Percentiles rank a stretch among this genome's conserved stretches.
These are phyloP conservation scores for Polygonum aviculare DNA, from an alignment of 148 eudicot species.

Conservation along the genomic window DNA sequence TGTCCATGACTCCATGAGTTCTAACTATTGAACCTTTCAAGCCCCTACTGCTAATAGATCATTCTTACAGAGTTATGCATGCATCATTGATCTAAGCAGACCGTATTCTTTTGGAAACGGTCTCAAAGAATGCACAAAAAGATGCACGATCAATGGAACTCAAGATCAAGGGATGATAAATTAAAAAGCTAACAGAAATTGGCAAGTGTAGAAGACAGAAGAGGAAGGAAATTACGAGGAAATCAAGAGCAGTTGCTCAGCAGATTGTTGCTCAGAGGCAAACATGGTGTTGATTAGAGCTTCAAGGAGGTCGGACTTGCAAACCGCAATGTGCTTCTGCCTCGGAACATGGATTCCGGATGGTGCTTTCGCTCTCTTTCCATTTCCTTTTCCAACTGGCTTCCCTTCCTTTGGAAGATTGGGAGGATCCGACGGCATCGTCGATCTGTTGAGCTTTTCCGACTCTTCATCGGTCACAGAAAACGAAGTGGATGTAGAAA, in stretches of 20 bases:
- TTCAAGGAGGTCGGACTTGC: constrained; percentile 56
- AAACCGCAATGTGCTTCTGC: constrained; percentile 51
- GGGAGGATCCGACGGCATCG: not conserved
- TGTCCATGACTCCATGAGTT: not conserved
- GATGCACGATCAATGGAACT: not conserved
- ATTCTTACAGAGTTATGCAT: not conserved
- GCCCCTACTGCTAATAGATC: not conserved
- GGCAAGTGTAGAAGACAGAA: not conserved
- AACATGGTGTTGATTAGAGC: constrained; percentile 34
- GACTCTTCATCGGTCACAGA: constrained; percentile 7
- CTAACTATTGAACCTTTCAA: not conserved
- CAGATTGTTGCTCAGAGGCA: constrained; percentile 21
- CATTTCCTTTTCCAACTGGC: not conserved
- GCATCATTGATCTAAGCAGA: not conserved
- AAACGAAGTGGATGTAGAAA: not conserved
- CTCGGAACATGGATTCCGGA: constrained; percentile 59
- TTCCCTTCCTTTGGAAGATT: not conserved
- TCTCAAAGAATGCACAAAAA: not conserved
- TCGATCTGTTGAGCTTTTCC: not conserved
- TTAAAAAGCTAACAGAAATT: constrained; percentile 11
- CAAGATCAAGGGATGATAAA: not conserved
- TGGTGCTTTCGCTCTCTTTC: not conserved
- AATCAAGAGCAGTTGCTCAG: constrained; percentile 36
- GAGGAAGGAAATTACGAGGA: constrained; percentile 27
- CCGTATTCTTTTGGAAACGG: not conserved